Evolutionary conservation across 129 eudicot genomes (phyloP), one percentile per base, ranked within the genome.

Genomic region (carrot (Daucus carota)): DNA sequence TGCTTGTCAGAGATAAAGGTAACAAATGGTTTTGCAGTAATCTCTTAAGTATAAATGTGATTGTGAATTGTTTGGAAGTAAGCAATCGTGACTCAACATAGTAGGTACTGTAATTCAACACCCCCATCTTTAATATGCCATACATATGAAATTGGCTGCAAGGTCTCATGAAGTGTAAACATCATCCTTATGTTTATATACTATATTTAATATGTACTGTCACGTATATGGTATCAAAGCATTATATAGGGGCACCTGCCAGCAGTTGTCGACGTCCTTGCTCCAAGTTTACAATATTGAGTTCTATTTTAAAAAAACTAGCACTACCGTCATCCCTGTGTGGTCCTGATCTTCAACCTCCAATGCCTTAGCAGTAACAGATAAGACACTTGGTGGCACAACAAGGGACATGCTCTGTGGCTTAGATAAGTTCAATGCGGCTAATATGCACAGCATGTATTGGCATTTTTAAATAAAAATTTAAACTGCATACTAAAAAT

Each of bases 1-100:
- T 81, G 86, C 11, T 80, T 89, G 50, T 80, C 83, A 70, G 97
- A 89, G 78, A 82, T 83, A 72, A 88, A 91, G 93, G 97, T 94
- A 81, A 73, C 63, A 36, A 78, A 71, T 68, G n/a, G n/a, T 1
- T 26, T 20, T 41, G 54, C 70, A 33, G 48, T 44, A 45, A 46
- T 9, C 26, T 2, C 9, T 0, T 6, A 59, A 59, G 17, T 59
- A 59, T 59, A 15, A 31, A 26, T 62, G 1, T 62, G 38, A 28
- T 28, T 12, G 20, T 26, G 69, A 11, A 0, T 13, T 62, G 12
- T 24, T 15, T 62, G 18, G 38, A 62, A 62, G 68, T 10, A 26
- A 60, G 38, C 38, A 11, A 62, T 2, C 38, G 29, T 62, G 6
- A 62, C 69, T 26, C 38, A 4, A 62, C 20, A 38, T 62, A 62